Conservation (phyloP, 345 rosid species). For the Excoecaria agallocha region DNA sequence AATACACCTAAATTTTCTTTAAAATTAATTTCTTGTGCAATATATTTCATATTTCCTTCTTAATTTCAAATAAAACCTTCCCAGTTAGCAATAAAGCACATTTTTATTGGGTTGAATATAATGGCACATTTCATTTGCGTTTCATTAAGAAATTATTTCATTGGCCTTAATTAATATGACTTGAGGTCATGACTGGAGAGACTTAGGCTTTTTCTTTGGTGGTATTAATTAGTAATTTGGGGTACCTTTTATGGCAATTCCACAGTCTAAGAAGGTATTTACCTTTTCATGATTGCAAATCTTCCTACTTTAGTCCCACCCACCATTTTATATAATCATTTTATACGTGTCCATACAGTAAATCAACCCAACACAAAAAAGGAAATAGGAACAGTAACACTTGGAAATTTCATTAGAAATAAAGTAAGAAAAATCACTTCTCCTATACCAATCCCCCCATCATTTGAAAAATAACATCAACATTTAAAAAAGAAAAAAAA, state of each 20-base stretch:
- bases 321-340: neutral
- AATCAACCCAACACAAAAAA: neutral
- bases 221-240: too few species aligned
- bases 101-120: neutral
- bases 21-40: too few species aligned
- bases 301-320: conserved; percentile 8
- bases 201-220: too few species aligned
- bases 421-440: conserved; percentile 23
- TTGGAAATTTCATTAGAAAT: conserved; percentile 28
- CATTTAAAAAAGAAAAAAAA: neutral
- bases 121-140: too few species aligned
- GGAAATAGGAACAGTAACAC: conserved; percentile 22
- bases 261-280: too few species aligned
- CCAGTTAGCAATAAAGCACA: neutral
- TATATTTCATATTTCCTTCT: too few species aligned
- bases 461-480: conserved; percentile 25
- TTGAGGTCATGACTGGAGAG: too few species aligned
- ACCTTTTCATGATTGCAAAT: neutral
- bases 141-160: neutral
- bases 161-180: too few species aligned
- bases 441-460: conserved; percentile 62
- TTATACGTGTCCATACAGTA: neutral
- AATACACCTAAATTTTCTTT: too few species aligned
- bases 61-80: neutral
- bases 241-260: too few species aligned